Evolutionary conservation across 345 rosid species (phyloP).

Genomic region (Corchorus olitorius): DNA sequence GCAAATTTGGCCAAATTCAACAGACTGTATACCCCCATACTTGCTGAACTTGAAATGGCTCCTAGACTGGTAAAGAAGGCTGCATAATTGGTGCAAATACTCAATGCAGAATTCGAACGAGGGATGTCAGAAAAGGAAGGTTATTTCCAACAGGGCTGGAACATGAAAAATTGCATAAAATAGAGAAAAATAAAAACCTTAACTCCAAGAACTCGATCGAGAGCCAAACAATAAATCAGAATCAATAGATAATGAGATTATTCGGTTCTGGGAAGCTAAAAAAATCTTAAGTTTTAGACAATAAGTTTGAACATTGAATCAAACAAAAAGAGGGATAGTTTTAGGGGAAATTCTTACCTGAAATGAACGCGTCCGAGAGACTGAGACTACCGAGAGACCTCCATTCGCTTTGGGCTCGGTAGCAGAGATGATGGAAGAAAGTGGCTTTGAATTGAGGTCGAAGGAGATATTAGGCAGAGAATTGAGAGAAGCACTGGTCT

Average conservation of each 20-base stretch:
- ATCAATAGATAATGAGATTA: neutral
- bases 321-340: neutral
- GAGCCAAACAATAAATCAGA: neutral
- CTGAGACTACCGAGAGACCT: neutral
- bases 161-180: neutral
- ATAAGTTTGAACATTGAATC: neutral
- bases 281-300: neutral
- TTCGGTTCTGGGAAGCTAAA: too few species aligned
- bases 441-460: neutral
- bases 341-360: neutral
- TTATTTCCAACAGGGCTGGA: neutral
- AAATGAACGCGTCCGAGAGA: neutral
- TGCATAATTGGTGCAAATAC: neutral
- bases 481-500: neutral
- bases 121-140: neutral
- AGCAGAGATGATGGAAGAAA: neutral
- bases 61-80: constrained; percentile 12
- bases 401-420: neutral
- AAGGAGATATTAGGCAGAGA: neutral
- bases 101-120: neutral
- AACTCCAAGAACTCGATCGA: neutral
- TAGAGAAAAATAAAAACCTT: neutral
- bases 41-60: constrained; percentile 2
- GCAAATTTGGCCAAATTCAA: neutral
- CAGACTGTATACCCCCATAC: neutral